These are phyloP conservation scores for Samsoniella hepiali DNA, from an alignment of 2,329 filamentous ascomycete genomes.

Conservation along the genomic window DNA sequence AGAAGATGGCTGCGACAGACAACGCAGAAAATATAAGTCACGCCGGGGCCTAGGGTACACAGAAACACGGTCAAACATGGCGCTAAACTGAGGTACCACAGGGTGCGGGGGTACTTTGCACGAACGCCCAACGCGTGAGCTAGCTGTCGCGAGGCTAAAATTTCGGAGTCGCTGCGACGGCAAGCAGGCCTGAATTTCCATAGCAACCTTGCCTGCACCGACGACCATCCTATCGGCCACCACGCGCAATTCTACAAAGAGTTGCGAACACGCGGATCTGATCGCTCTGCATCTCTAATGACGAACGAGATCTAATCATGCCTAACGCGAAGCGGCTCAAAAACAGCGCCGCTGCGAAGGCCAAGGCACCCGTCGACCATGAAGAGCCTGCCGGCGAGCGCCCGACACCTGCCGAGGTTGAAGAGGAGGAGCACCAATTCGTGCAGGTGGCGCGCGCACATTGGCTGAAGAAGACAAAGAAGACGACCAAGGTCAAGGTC, in stretches of 20 bases:
- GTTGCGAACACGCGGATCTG: background rate
- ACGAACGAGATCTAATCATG: conserved; percentile 37
- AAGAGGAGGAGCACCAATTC: conserved; percentile 69
- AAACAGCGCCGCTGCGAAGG: conserved; percentile 46
- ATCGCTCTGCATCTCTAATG: conserved; percentile 11
- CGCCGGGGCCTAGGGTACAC: background rate
- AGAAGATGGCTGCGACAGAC: background rate
- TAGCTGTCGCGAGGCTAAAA: conserved; percentile 34
- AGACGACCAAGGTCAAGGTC: conserved; percentile 64
- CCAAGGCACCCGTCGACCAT: conserved; percentile 33
- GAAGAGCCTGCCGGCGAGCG: conserved; percentile 37
- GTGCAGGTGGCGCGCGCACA: conserved; percentile 76
- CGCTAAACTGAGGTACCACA: conserved; percentile 1
- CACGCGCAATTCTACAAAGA: conserved; percentile 8
- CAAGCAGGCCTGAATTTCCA: conserved; percentile 21
- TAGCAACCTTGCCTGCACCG: conserved; percentile 1
- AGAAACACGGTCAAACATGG: background rate
- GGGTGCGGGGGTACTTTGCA: background rate
- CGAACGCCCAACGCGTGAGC: conserved; percentile 7
- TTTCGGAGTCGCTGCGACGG: conserved; percentile 24
- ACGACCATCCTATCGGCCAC: background rate
- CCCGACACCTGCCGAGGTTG: conserved; percentile 61
- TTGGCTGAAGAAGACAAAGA: conserved; percentile 70
- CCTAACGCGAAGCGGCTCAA: conserved; percentile 59
- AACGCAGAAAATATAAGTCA: background rate